Conservation (phyloP, 495 filamentous ascomycete genomes). For the Penicillium soppii region DNA sequence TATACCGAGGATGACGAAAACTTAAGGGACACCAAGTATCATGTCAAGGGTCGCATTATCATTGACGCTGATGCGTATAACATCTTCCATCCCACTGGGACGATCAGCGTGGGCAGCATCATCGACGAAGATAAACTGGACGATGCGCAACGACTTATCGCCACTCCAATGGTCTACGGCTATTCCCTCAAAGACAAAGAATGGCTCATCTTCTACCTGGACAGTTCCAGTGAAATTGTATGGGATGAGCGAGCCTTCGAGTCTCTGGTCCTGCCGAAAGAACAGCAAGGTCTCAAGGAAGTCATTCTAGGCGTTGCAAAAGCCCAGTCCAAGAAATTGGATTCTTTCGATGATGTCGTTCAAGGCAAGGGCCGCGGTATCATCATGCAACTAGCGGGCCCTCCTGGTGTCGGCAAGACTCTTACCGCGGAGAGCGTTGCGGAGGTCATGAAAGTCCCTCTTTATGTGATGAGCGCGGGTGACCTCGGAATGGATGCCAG, state of each 20-base stretch:
- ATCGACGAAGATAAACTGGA: conserved; percentile 5
- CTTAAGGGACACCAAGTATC: conserved; percentile 27
- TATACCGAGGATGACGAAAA: neutral
- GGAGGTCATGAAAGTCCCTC: conserved; percentile 27
- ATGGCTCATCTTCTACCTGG: conserved; percentile 42
- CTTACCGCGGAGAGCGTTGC: conserved; percentile 41
- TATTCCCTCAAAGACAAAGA: conserved; percentile 38
- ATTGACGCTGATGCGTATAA: conserved; percentile 48
- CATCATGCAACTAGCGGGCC: conserved; percentile 41
- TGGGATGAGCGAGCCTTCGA: conserved; percentile 58
- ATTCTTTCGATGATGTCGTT: conserved; percentile 30
- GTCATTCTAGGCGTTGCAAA: conserved; percentile 33
- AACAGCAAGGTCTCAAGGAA: conserved; percentile 25
- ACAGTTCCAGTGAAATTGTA: conserved; percentile 37
- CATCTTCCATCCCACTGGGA: conserved; percentile 34
- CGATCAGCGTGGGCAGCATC: conserved; percentile 16
- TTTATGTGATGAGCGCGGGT: conserved; percentile 49
- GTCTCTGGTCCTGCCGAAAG: conserved; percentile 46
- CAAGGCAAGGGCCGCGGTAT: conserved; percentile 35
- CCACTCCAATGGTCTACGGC: conserved; percentile 19
- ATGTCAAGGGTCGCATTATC: conserved; percentile 55
- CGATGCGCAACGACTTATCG: conserved; percentile 18
- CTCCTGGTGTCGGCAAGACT: conserved; percentile 45
- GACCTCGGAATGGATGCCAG: conserved; percentile 53
- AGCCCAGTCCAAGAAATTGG: conserved; percentile 25